Evolutionary conservation across 441 rosid genomes (phyloP).

Genomic region (Kokia cookei): DNA sequence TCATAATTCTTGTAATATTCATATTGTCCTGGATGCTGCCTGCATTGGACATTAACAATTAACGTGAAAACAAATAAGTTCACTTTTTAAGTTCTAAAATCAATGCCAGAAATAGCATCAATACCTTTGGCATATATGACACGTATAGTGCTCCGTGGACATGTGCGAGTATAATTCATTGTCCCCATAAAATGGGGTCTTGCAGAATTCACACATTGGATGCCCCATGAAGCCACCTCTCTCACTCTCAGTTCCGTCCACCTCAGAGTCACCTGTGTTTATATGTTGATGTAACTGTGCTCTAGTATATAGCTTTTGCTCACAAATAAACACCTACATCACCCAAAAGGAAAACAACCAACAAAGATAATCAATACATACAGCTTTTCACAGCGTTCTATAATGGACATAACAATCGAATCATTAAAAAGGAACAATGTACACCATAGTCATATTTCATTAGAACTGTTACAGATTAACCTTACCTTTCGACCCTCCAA

Average conservation of each 20-base stretch:
- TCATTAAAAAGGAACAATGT: not conserved
- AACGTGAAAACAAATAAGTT: not conserved
- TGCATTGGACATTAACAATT: slow-evolving; percentile 29
- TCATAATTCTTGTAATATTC: slow-evolving; percentile 90
- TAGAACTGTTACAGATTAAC: not conserved
- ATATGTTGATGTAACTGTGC: slow-evolving; percentile 82
- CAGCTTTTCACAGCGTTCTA: not conserved
- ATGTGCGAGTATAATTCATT: slow-evolving; percentile 86
- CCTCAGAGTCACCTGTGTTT: slow-evolving; percentile 82
- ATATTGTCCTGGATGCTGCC: slow-evolving; percentile 85
- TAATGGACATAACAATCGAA: not conserved
- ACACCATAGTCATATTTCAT: not conserved
- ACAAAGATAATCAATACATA: not conserved
- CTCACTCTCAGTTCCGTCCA: slow-evolving; percentile 94
- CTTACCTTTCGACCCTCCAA: slow-evolving; percentile 92
- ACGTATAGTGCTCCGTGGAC: slow-evolving; percentile 90
- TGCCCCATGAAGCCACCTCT: slow-evolving; percentile 95
- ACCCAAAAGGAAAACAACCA: slow-evolving; percentile 5
- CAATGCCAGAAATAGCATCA: not conserved
- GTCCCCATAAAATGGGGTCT: slow-evolving; percentile 83
- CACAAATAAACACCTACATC: slow-evolving; percentile 78
- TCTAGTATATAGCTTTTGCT: slow-evolving; percentile 79
- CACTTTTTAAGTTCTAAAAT: not conserved
- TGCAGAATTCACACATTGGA: slow-evolving; percentile 91
- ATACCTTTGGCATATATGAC: slow-evolving; percentile 93